phyloP scores from a whole-genome alignment of 2,329 filamentous ascomycete species.

The Diplodia sapinea region DNA sequence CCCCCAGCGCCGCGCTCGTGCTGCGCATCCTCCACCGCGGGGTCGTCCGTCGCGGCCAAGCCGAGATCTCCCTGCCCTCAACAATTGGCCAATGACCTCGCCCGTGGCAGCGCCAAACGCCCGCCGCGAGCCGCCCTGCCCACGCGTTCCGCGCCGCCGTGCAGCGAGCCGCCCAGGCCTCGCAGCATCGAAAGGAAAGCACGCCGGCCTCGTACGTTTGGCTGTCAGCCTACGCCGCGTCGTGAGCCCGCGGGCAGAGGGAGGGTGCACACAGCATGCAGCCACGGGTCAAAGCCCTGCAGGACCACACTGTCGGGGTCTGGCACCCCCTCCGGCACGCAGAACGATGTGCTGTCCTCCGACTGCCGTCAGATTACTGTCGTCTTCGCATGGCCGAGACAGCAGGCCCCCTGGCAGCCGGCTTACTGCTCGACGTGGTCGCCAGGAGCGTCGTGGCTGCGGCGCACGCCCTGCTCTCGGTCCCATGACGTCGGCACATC shows the following conservation, averaged over 20 bases:
- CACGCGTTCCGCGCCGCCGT: conserved; percentile 1
- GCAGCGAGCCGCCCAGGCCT: neutral
- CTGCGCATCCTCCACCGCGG: conserved; percentile 22
- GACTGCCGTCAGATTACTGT: conserved; percentile 24
- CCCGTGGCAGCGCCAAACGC: neutral
- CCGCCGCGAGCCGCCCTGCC: conserved; percentile 15
- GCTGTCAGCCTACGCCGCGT: neutral
- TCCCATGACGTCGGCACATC: conserved; percentile 23
- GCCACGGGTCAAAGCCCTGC: conserved; percentile 21
- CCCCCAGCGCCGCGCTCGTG: conserved; percentile 23
- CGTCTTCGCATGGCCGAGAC: conserved; percentile 19
- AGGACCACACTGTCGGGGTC: conserved; percentile 17
- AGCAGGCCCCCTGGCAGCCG: conserved; percentile 11
- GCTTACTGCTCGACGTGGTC: conserved; percentile 28
- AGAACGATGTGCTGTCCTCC: conserved; percentile 30
- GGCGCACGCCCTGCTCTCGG: conserved; percentile 22
- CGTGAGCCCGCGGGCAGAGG: neutral
- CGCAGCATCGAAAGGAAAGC: no score
- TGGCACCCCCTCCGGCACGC: conserved; percentile 15
- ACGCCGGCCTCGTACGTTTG: no score
- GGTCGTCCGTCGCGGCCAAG: conserved; percentile 12
- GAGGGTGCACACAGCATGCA: conserved; percentile 1
- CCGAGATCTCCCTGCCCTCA: neutral
- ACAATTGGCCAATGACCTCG: conserved; percentile 14
- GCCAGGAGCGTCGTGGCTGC: conserved; percentile 24